Evolutionary conservation across 2,329 filamentous ascomycete species (phyloP), one percentile per base, ranked within the genome.

Genomic region (Cladosporium sp.): DNA sequence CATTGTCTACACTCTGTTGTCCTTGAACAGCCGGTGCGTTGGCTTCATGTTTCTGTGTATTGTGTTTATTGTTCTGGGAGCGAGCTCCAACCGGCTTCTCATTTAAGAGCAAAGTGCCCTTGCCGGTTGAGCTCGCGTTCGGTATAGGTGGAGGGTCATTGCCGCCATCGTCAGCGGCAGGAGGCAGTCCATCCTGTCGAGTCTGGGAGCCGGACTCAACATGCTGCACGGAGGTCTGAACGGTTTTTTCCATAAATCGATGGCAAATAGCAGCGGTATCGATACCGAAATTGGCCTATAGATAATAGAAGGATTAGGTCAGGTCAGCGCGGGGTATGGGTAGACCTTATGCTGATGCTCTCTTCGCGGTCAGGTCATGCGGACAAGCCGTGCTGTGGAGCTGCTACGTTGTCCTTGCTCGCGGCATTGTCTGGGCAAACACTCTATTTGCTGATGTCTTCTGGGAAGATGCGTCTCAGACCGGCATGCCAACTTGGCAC

Each of bases 241-340:
- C 39, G 40, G 36, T 50, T 50, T 57, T 57, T 57, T 57, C 55
- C 55, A 57, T 57, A 50, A 57, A 57, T 57, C 47, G 48, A 55
- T 55, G 52, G 24, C 39, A 55, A 28, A 13, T 5, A 42, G 42
- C 52, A 47, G 40, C 51, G 50, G 37, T 53, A 35, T 39, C 25
- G 50, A 53, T 47, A 35, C 52, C 40, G 52, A 24, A 47, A 24
- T 25, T 55, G 40, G 28, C 52, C 52, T 47, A 19, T 55, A 19
- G 52, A 17, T 42, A 13, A 32, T 15, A 53, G 40, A 44, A 15
- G 12, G 9, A 24, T 32, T 44, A 19, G 51, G 24, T 44, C 24
- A 24, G 51, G 39, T 50, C 47, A 50, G 47, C 47, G 47, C 25
- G 39, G 51, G 39, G 37, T n/a, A 45, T 19, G 28, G 45, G 28